These are phyloP conservation scores for Metarhizium guizhouense DNA, from an alignment of 2,329 filamentous ascomycete species.

Conservation along the genomic window DNA sequence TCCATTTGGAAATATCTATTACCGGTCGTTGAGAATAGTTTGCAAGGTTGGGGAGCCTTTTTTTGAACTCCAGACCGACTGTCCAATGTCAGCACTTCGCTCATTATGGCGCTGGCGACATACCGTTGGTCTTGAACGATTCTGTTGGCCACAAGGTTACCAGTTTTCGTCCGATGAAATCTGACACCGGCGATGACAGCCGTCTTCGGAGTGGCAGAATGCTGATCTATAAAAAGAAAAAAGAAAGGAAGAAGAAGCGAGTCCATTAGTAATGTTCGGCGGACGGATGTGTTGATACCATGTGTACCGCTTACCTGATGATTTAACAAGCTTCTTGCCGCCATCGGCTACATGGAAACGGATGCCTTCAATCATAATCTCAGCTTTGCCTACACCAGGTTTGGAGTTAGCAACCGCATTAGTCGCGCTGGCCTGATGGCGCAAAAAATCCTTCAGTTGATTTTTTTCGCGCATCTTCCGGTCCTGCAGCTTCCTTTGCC, in stretches of 20 bases:
- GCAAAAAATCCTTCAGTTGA: constrained; percentile 36
- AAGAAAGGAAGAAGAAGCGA: background rate
- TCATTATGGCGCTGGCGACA: constrained; percentile 24
- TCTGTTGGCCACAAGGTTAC: constrained; percentile 73
- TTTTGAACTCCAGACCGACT: constrained; percentile 47
- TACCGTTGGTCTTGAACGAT: constrained; percentile 70
- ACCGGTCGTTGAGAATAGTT: constrained; percentile 61
- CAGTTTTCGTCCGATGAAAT: constrained; percentile 79
- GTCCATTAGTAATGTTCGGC: background rate
- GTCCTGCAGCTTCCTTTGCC: constrained; percentile 44
- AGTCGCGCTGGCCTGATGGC: constrained; percentile 15
- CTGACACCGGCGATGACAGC: constrained; percentile 66
- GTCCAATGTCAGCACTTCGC: constrained; percentile 28
- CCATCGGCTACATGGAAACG: constrained; percentile 65
- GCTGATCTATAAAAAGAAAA: constrained; percentile 39
- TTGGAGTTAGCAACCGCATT: constrained; percentile 16
- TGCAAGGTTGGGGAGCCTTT: constrained; percentile 68
- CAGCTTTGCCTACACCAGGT: constrained; percentile 34
- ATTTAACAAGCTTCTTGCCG: constrained; percentile 73
- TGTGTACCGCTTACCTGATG: constrained; percentile 47
- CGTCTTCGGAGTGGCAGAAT: constrained; percentile 62
- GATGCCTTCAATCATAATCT: constrained; percentile 62
- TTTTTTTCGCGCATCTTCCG: constrained; percentile 50
- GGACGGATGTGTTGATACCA: background rate
- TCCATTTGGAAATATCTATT: constrained; percentile 38